phyloP scores from a whole-genome alignment of 345 rosid species.

The Hibiscus tridactylites region DNA sequence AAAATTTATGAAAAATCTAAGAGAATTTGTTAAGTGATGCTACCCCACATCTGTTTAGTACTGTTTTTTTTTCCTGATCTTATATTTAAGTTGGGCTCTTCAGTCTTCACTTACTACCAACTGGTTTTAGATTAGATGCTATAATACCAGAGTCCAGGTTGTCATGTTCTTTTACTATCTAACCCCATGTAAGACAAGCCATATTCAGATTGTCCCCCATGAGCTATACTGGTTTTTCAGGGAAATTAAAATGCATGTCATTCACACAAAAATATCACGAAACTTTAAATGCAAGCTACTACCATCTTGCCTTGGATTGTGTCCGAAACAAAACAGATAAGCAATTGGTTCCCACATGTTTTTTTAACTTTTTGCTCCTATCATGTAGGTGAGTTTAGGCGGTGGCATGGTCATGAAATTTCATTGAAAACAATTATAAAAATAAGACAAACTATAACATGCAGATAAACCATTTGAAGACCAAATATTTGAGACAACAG shows the following conservation, averaged over 20 bases:
- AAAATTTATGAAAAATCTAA: background rate
- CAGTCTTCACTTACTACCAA: background rate
- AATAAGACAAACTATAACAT: background rate
- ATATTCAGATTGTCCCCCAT: background rate
- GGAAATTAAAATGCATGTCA: background rate
- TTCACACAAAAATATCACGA: background rate
- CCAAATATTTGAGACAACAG: background rate
- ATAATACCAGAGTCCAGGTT: background rate
- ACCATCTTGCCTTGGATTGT: background rate
- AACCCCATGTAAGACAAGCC: background rate
- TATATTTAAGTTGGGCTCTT: background rate
- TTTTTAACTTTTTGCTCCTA: background rate
- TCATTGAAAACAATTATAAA: background rate
- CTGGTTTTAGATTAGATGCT: background rate
- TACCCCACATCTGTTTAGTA: background rate
- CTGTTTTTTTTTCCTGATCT: background rate
- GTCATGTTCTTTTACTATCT: background rate
- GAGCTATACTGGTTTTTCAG: background rate
- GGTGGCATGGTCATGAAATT: background rate
- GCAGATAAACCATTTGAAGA: background rate
- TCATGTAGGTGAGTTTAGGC: background rate
- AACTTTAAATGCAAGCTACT: background rate
- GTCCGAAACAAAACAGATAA: background rate
- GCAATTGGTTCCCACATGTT: background rate
- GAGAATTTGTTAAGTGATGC: background rate